phyloP scores from a whole-genome alignment of 2,329 filamentous ascomycete species.

The Venturiaceae sp. region DNA sequence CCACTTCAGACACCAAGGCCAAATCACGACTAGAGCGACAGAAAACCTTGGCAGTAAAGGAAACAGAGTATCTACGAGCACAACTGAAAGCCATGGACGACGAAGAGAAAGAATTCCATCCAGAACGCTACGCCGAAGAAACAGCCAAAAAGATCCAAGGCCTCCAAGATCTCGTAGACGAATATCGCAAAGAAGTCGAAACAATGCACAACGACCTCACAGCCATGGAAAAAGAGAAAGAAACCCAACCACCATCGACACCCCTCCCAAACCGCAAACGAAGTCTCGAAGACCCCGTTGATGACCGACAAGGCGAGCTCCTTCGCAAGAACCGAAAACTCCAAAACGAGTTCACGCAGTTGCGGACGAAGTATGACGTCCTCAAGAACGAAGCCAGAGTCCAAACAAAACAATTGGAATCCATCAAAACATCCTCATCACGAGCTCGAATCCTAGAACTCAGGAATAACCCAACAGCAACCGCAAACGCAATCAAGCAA shows the following conservation, averaged over 20 bases:
- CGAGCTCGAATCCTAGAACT: conserved; percentile 78
- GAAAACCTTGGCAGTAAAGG: conserved; percentile 74
- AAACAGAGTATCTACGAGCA: conserved; percentile 86
- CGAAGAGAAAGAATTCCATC: conserved; percentile 80
- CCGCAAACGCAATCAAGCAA: conserved; percentile 75
- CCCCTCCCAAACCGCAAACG: conserved; percentile 47
- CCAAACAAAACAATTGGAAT: conserved; percentile 60
- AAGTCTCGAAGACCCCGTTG: conserved; percentile 41
- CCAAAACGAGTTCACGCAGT: conserved; percentile 63
- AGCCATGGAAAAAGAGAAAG: conserved; percentile 43
- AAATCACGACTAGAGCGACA: conserved; percentile 76
- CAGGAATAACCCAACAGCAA: conserved; percentile 83
- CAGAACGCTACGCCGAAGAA: conserved; percentile 66
- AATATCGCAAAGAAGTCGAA: conserved; percentile 76
- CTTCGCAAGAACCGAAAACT: conserved; percentile 80
- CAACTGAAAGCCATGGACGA: conserved; percentile 80
- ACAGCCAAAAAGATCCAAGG: conserved; percentile 67
- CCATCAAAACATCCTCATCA: conserved; percentile 51
- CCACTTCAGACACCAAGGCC: conserved; percentile 41
- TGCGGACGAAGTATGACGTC: conserved; percentile 61
- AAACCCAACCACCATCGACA: conserved; percentile 24
- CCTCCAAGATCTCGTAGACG: conserved; percentile 76
- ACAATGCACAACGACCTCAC: conserved; percentile 65
- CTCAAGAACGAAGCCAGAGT: conserved; percentile 69
- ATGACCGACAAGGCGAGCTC: conserved; percentile 70